A percentile compares a stretch with the other conserved stretches of the same genome.
phyloP scores from a whole-genome alignment of 164 flowering plant species.

The Vitis riparia region DNA sequence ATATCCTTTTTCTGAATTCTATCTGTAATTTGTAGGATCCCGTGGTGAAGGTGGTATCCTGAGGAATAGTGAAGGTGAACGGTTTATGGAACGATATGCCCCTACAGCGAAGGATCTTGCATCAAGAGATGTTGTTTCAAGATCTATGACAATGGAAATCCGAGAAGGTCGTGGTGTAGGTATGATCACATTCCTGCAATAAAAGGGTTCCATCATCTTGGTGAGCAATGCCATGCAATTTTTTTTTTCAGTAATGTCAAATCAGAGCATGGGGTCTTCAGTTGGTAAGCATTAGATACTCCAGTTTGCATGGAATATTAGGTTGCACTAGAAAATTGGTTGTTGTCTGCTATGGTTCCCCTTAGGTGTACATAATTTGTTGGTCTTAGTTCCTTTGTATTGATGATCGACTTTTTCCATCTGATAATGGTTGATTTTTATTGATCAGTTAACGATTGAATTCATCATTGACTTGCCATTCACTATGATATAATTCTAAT shows the following conservation, averaged over 20 bases:
- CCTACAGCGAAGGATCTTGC: conserved; percentile 99
- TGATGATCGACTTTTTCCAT: neutral
- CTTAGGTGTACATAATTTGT: neutral
- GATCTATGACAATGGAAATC: conserved; percentile 99
- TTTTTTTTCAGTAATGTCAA: neutral
- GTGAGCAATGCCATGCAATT: neutral
- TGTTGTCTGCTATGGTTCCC: neutral
- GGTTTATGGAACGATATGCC: conserved; percentile 99
- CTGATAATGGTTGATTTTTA: too few relatives aligned
- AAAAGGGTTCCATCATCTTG: neutral
- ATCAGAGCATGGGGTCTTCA: too few relatives aligned
- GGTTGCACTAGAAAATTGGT: too few relatives aligned
- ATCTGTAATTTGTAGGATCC: conserved; percentile 57
- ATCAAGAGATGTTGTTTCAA: conserved; percentile 97
- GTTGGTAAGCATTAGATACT: too few relatives aligned
- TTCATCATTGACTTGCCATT: too few relatives aligned
- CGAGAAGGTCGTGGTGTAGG: conserved; percentile 99
- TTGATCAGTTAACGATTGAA: too few relatives aligned
- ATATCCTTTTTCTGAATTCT: conserved; percentile 1
- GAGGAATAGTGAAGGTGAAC: conserved; percentile 97
- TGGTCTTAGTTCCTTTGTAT: neutral
- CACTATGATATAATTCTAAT: too few relatives aligned
- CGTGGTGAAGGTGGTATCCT: conserved; percentile 99
- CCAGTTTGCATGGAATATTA: too few relatives aligned
- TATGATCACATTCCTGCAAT: conserved; percentile 30